Conservation (phyloP, 139 green algal genomes). For the Marvania coccoides region DNA sequence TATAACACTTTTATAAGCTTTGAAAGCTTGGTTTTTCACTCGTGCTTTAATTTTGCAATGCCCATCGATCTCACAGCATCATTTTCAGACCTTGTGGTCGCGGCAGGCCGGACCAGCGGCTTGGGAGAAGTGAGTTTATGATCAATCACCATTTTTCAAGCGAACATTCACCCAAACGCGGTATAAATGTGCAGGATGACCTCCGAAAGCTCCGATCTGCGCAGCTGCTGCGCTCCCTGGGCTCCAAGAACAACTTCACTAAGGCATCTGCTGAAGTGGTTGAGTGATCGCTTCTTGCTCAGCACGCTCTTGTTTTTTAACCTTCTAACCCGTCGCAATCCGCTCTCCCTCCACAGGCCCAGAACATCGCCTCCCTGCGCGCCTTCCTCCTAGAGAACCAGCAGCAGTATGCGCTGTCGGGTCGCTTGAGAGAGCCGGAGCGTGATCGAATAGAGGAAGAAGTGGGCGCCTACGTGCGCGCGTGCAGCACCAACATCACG, state of each 20-base stretch:
- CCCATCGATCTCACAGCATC: neutral
- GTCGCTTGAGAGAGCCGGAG: conserved; percentile 25
- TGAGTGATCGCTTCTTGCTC: neutral
- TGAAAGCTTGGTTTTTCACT: no score
- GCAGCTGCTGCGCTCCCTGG: conserved; percentile 39
- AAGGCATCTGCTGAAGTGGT: conserved; percentile 33
- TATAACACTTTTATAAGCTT: no score
- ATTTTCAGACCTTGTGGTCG: neutral
- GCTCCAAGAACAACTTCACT: conserved; percentile 25
- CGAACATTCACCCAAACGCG: neutral
- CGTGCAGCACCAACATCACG: conserved; percentile 39
- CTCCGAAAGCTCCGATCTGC: conserved; percentile 33
- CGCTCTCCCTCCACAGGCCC: conserved; percentile 17
- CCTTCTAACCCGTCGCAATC: neutral
- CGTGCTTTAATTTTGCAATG: no score
- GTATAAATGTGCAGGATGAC: conserved; percentile 21
- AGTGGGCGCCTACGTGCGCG: conserved; percentile 29
- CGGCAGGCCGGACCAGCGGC: neutral
- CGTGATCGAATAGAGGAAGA: conserved; percentile 51
- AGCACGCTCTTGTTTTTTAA: neutral
- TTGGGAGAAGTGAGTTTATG: neutral
- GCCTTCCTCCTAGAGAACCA: conserved; percentile 31
- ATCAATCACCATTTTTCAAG: neutral
- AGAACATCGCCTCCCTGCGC: conserved; percentile 26
- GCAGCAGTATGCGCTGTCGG: conserved; percentile 35